Conservation (phyloP, 225 moss, liverwort and hornwort species). For the Anthoceros angustus region DNA sequence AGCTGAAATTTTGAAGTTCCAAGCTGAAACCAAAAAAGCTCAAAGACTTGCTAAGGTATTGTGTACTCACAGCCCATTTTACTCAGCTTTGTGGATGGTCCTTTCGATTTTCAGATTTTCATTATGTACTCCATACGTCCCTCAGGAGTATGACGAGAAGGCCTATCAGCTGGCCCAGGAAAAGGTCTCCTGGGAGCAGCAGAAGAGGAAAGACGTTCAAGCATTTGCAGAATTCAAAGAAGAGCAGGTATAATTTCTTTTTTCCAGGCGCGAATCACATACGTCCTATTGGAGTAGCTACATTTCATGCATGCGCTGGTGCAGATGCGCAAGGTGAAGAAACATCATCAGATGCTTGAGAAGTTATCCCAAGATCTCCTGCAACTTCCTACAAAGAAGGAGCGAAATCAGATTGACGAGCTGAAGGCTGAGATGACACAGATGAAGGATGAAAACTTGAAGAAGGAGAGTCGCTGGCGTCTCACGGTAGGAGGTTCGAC, state of each 20-base stretch:
- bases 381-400: conserved; percentile 14
- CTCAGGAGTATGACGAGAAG: conserved; percentile 15
- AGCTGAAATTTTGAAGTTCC: conserved; percentile 13
- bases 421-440: conserved; percentile 19
- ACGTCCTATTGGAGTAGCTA: not conserved
- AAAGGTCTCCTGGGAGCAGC: conserved; percentile 17
- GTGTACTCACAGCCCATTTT: not conserved
- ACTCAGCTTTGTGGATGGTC: not conserved
- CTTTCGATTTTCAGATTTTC: not conserved
- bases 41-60: conserved; percentile 16
- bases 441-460: conserved; percentile 11
- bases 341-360: conserved; percentile 22
- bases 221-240: conserved; percentile 15
- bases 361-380: conserved; percentile 14
- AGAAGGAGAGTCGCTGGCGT: conserved; percentile 25
- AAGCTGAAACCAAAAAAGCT: conserved; percentile 14
- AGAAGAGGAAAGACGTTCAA: conserved; percentile 17
- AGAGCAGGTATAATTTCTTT: conserved; percentile 8
- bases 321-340: conserved; percentile 23
- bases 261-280: not conserved
- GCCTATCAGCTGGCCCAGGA: conserved; percentile 13
- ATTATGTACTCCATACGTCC: not conserved
- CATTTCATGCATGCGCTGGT: not conserved
- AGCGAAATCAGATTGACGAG: conserved; percentile 20
- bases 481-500: conserved; percentile 13